phyloP scores from a whole-genome alignment of 805 yeast genomes.

The Kuraishia piskuri region DNA sequence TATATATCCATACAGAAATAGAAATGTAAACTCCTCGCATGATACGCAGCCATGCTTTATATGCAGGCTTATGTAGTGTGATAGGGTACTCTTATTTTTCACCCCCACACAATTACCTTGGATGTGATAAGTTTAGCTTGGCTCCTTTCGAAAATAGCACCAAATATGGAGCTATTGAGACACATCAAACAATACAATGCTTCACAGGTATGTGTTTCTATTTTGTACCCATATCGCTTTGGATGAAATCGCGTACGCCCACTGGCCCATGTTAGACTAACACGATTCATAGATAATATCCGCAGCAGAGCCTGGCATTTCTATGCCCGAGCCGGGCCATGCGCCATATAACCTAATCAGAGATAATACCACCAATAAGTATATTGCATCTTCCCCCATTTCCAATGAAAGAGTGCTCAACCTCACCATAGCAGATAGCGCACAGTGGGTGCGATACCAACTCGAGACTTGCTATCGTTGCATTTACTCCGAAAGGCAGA shows the following conservation, averaged over 20 bases:
- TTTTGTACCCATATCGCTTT: too few species aligned
- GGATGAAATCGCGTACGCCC: not conserved
- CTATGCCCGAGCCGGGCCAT: not conserved
- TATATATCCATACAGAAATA: too few species aligned
- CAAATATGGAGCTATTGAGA: not conserved
- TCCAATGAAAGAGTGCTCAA: not conserved
- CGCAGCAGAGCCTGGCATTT: not conserved
- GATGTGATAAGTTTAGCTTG: not conserved
- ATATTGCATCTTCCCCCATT: not conserved
- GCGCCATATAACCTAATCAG: not conserved
- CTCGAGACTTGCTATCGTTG: not conserved
- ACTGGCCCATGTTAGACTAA: not conserved
- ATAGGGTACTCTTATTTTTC: too few species aligned
- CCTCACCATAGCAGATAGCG: not conserved
- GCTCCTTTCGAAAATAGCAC: too few species aligned
- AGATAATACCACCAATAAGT: too few species aligned
- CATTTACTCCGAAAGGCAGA: not conserved
- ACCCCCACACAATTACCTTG: too few species aligned
- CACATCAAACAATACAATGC: not conserved
- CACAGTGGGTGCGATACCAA: not conserved
- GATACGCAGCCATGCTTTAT: too few species aligned
- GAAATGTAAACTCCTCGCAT: too few species aligned
- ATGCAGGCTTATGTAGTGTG: too few species aligned
- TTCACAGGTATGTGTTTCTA: not conserved
- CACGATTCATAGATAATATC: not conserved